Percentiles rank a stretch among this genome's conserved stretches.
phyloP scores from a whole-genome alignment of 305 asterid genomes.

The Galium porrigens region DNA sequence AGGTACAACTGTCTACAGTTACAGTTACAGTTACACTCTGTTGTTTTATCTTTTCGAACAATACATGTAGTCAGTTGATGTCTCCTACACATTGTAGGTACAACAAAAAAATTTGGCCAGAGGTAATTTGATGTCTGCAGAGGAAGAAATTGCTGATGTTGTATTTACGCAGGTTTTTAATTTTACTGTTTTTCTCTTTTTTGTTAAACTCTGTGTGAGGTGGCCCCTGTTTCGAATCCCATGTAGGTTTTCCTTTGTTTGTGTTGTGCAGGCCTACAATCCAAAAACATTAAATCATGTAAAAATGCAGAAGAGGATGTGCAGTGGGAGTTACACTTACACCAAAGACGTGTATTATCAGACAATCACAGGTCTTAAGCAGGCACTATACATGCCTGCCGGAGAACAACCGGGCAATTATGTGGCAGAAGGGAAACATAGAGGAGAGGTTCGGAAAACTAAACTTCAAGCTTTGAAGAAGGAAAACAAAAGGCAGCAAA shows the following conservation, averaged over 20 bases:
- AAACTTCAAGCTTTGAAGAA: conserved; percentile 75
- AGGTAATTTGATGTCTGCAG: conserved; percentile 60
- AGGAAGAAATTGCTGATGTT: conserved; percentile 80
- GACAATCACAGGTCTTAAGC: conserved; percentile 72
- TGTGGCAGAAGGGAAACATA: conserved; percentile 32
- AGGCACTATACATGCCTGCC: conserved; percentile 34
- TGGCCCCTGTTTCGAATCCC: too few species aligned
- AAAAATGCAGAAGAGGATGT: conserved; percentile 75
- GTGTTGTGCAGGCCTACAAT: conserved; percentile 40
- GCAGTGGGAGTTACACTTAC: conserved; percentile 38
- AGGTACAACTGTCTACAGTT: conserved; percentile 38
- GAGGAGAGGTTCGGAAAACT: conserved; percentile 63
- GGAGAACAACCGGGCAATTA: conserved; percentile 30
- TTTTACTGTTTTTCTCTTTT: background rate
- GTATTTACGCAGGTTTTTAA: conserved; percentile 60
- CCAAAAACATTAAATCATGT: conserved; percentile 74
- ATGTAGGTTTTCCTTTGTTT: too few species aligned
- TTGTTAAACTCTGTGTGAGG: too few species aligned
- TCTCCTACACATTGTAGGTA: conserved; percentile 24
- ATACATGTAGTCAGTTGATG: background rate
- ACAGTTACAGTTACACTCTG: too few species aligned
- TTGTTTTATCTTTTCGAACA: too few species aligned
- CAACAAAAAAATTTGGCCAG: conserved; percentile 61
- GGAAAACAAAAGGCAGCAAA: conserved; percentile 82
- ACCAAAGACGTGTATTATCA: conserved; percentile 66